Evolutionary conservation across 768 basidiomycete species (phyloP).

Genomic region (Boletus pseudopeckii): DNA sequence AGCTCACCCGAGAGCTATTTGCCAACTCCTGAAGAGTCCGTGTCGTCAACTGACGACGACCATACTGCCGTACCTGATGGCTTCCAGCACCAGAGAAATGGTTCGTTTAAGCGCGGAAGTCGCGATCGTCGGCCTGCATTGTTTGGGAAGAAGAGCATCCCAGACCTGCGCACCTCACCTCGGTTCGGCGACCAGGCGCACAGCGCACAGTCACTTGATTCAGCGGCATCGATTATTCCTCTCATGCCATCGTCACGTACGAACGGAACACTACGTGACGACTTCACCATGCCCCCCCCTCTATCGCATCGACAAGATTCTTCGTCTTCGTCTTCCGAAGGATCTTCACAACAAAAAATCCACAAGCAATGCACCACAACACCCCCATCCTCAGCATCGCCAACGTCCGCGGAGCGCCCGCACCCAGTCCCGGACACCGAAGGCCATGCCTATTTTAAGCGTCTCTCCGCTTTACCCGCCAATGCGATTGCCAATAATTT

Average conservation of each 20-base stretch:
- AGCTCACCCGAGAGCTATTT: constrained; percentile 52
- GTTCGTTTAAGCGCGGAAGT: constrained; percentile 46
- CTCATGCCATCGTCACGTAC: constrained; percentile 7
- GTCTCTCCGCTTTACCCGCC: constrained; percentile 74
- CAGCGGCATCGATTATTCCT: constrained; percentile 12
- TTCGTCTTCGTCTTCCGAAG: constrained; percentile 38
- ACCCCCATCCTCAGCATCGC: constrained; percentile 36
- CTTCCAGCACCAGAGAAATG: constrained; percentile 44
- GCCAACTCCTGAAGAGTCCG: constrained; percentile 56
- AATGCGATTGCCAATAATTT: constrained; percentile 61
- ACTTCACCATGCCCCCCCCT: constrained; percentile 38
- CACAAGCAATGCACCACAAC: constrained; percentile 30
- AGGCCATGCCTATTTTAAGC: constrained; percentile 89
- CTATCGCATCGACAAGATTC: constrained; percentile 45
- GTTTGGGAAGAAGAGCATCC: constrained; percentile 76
- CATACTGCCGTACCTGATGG: constrained; percentile 28
- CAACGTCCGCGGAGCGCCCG: constrained; percentile 33
- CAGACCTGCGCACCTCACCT: constrained; percentile 63
- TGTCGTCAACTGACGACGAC: constrained; percentile 46
- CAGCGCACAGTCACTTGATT: constrained; percentile 26
- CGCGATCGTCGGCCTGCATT: constrained; percentile 38
- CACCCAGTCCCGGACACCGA: constrained; percentile 62
- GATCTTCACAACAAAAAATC: constrained; percentile 18
- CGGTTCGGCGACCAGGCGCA: constrained; percentile 35
- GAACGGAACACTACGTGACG: constrained; percentile 20